Evolutionary conservation across 2,329 filamentous ascomycete genomes (phyloP).

Genomic region (Xylaria sp.): DNA sequence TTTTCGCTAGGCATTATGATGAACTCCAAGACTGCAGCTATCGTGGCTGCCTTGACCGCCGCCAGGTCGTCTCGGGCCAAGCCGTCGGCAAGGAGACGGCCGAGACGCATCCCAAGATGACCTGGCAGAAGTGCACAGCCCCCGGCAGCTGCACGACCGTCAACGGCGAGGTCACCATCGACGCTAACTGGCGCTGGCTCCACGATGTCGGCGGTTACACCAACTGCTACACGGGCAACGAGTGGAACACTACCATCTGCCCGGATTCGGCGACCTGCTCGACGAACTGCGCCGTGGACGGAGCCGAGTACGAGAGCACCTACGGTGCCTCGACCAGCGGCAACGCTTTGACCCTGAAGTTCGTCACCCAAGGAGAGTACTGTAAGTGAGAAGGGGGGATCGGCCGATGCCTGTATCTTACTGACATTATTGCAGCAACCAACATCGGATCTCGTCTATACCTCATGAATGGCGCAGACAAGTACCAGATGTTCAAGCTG

Average conservation of each 20-base stretch:
- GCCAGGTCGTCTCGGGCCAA: constrained; percentile 44
- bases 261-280: constrained; percentile 47
- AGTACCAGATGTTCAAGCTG: constrained; percentile 63
- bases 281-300: constrained; percentile 50
- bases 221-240: constrained; percentile 56
- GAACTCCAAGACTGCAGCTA: constrained; percentile 37
- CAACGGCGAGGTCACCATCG: constrained; percentile 52
- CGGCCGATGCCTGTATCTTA: neutral
- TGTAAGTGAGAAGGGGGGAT: constrained; percentile 27
- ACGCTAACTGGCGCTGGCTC: constrained; percentile 59
- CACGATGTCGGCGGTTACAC: constrained; percentile 48
- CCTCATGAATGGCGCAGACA: constrained; percentile 58
- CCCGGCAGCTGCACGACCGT: constrained; percentile 51
- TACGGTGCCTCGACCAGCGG: constrained; percentile 54
- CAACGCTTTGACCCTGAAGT: constrained; percentile 53
- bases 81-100: constrained; percentile 46
- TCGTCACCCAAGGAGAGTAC: constrained; percentile 54
- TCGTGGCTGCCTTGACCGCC: constrained; percentile 44
- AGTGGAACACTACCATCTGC: constrained; percentile 45
- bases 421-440: constrained; percentile 29
- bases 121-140: constrained; percentile 52
- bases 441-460: constrained; percentile 58
- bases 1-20: constrained; percentile 25
- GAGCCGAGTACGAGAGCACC: constrained; percentile 51
- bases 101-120: constrained; percentile 53